Evolutionary conservation across 805 yeast species (phyloP).

Genomic region (Tetrapisispora fleetii): DNA sequence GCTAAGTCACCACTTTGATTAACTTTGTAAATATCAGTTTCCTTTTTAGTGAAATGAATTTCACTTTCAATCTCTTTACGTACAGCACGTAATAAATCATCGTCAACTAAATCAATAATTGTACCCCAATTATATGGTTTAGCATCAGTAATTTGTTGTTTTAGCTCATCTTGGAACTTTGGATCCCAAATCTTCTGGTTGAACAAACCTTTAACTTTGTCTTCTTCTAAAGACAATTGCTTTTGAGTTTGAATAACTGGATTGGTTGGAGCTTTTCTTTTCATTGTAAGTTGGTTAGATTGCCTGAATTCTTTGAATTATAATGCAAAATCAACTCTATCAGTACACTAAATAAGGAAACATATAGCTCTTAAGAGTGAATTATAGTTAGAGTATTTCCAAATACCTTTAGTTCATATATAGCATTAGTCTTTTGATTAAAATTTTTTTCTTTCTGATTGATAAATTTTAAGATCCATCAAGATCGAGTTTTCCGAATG

Average conservation of each 20-base stretch:
- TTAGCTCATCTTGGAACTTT: constrained; percentile 32
- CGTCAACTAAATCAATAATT: constrained; percentile 62
- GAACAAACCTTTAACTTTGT: constrained; percentile 33
- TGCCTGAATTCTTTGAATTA: background rate
- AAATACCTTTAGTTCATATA: no score
- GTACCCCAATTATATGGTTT: constrained; percentile 90
- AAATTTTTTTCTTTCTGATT: background rate
- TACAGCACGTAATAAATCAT: constrained; percentile 65
- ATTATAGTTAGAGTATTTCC: no score
- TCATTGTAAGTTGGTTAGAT: constrained; percentile 4
- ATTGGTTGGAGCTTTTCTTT: constrained; percentile 10
- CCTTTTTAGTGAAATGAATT: constrained; percentile 87
- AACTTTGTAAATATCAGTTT: constrained; percentile 93
- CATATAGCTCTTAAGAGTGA: no score
- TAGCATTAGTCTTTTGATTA: background rate
- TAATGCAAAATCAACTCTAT: background rate
- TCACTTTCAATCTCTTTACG: constrained; percentile 74
- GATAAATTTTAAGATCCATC: background rate
- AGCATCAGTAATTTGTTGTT: constrained; percentile 40
- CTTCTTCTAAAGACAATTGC: constrained; percentile 19
- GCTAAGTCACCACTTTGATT: constrained; percentile 87
- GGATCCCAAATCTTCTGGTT: constrained; percentile 40
- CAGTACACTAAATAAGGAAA: no score
- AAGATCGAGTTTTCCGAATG: background rate
- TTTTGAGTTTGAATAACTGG: constrained; percentile 7